Evolutionary conservation across 1,139 yeast genomes (phyloP), one percentile per base, ranked within the genome.

Genomic region (Wickerhamomyces sp.): DNA sequence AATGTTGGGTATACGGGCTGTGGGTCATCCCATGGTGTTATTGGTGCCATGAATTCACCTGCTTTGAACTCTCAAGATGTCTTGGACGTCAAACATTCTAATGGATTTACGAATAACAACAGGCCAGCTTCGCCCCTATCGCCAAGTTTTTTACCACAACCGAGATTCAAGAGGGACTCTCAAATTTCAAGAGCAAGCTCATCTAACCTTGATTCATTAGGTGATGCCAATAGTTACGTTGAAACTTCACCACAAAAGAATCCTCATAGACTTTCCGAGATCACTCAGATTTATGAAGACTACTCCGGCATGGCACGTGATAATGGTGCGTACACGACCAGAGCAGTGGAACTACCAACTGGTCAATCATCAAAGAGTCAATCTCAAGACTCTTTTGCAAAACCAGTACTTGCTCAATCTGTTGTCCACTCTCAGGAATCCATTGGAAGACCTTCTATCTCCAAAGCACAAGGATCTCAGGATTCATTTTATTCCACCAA

Each of bases 1-100:
- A 69, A 76, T 13, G 69, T 76, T 40, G 97, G 97, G 8, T 90
- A 86, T 63, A 80, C 79, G 39, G 96, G 97, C 4, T 83, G 95
- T 63, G 96, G 96, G 10, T 76, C 84, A 36, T 65, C 73, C 15
- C 73, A 81, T 49, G 87, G 87, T 10, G 62, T 80, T 36, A 70
- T 71, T 6, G 87, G 86, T 33, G 86, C 87, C 1, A 59, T 79
- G 2, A 71, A 64, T 44, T 69, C 83, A 2, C 73, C 73, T 2
- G 65, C 67, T 2, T 50, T 69, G 14, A 62, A 62, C 9, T 58
- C 70, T 3, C 54, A 47, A 67, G 69, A 69, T 58, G 54, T 65
- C 51, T 57, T 61, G 46, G 69, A 66, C 37, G 50, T 36, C 7
- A 48, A 45, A 37, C 45, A 56, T 10, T 26, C 47, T 29, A 23